Percentiles rank a stretch among this genome's conserved stretches.
Conservation (phyloP, 2,329 filamentous ascomycete genomes). For the Lachnellula cervina region DNA sequence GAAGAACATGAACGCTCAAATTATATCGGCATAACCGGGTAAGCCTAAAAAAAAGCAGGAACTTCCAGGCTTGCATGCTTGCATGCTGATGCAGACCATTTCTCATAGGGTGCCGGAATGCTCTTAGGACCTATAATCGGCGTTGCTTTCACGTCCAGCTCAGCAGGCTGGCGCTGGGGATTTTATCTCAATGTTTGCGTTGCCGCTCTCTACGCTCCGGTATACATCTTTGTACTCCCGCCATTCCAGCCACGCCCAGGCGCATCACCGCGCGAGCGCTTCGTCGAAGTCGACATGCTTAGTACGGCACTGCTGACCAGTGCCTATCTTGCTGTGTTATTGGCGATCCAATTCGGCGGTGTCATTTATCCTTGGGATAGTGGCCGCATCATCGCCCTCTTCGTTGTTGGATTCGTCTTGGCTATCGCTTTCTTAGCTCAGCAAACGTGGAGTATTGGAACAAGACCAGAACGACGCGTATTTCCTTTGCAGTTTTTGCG, state of each 20-base stretch:
- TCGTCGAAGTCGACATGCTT: constrained; percentile 37
- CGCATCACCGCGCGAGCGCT: neutral
- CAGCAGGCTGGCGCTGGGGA: constrained; percentile 28
- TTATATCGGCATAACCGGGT: neutral
- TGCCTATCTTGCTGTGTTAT: neutral
- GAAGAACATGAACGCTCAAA: neutral
- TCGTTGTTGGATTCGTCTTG: constrained; percentile 40
- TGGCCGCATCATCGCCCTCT: constrained; percentile 6
- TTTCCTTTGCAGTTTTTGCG: neutral
- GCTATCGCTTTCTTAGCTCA: neutral
- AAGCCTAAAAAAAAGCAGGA: too few species aligned
- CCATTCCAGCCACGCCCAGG: neutral
- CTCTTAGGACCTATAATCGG: constrained; percentile 15
- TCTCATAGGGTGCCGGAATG: neutral
- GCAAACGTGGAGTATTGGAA: constrained; percentile 9
- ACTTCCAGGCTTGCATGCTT: constrained; percentile 8
- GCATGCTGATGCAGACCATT: neutral
- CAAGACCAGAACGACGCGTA: neutral
- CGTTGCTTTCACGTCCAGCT: constrained; percentile 28
- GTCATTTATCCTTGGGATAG: constrained; percentile 27
- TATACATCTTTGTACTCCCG: constrained; percentile 36
- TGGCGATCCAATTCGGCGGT: constrained; percentile 39
- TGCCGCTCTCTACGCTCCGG: constrained; percentile 37
- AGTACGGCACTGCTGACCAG: neutral
- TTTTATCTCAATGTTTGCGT: constrained; percentile 49